Evolutionary conservation across 176 grass and related monocot species (phyloP).

Genomic region (Oryza punctata): DNA sequence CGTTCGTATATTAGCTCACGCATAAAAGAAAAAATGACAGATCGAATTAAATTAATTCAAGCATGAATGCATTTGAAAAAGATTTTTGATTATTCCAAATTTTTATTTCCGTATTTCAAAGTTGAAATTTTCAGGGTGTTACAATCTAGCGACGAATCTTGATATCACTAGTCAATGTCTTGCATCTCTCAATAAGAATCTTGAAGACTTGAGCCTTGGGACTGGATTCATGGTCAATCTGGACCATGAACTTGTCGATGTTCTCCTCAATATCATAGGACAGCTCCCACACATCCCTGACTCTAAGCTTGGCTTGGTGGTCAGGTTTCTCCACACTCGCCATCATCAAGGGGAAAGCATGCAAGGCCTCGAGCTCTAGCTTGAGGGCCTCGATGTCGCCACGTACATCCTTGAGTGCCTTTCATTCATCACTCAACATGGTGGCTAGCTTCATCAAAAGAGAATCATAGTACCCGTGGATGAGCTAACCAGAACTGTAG

Average conservation of each 20-base stretch:
- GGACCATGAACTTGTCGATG: not conserved
- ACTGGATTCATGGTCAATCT: not conserved
- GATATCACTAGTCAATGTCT: not conserved
- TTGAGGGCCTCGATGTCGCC: not conserved
- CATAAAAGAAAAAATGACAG: too few species aligned
- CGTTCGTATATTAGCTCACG: too few species aligned
- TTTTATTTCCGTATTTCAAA: too few species aligned
- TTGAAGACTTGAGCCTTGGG: not conserved
- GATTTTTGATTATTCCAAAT: too few species aligned
- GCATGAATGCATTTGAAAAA: too few species aligned
- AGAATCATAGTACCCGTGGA: too few species aligned
- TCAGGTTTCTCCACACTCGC: not conserved
- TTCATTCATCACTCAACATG: too few species aligned
- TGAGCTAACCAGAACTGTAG: too few species aligned
- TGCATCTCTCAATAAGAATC: not conserved
- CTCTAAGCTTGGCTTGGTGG: not conserved
- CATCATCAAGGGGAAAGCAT: not conserved
- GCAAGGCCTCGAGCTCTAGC: not conserved
- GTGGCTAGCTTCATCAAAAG: too few species aligned
- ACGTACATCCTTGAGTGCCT: too few species aligned
- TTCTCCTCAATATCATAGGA: not conserved
- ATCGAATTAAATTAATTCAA: too few species aligned
- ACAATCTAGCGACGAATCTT: not conserved
- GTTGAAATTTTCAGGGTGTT: too few species aligned
- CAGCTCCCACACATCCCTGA: not conserved